These are phyloP conservation scores for Cymbidium sinense DNA, from an alignment of 106 monocot species.

Conservation along the genomic window DNA sequence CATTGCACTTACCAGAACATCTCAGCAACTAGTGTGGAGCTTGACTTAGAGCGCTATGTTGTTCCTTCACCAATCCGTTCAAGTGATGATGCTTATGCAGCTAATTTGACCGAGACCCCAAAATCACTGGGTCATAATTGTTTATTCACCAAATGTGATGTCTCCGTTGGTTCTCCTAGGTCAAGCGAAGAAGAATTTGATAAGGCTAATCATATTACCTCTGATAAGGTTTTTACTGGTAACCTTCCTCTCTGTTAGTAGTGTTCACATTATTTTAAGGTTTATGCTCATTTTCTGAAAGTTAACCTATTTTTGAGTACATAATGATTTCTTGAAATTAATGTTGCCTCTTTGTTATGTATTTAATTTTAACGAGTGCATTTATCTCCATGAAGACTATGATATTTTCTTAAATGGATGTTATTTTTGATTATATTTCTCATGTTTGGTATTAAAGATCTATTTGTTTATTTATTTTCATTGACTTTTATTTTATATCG, in stretches of 20 bases:
- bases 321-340: not conserved
- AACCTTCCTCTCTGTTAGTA: constrained; percentile 4
- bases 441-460: too few species aligned
- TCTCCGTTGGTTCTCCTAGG: constrained; percentile 16
- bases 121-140: constrained; percentile 29
- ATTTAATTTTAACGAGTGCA: not conserved
- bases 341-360: not conserved
- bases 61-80: constrained; percentile 62
- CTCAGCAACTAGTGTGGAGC: constrained; percentile 52
- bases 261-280: not conserved
- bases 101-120: constrained; percentile 80
- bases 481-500: too few species aligned
- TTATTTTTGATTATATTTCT: too few species aligned
- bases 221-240: constrained; percentile 43
- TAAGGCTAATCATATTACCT: constrained; percentile 23
- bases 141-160: constrained; percentile 35
- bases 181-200: constrained; percentile 15
- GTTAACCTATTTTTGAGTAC: not conserved
- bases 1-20: not conserved
- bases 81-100: constrained; percentile 52
- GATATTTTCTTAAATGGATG: not conserved
- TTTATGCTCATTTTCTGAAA: not conserved
- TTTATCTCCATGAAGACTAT: not conserved
- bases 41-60: constrained; percentile 93
- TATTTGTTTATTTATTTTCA: too few species aligned